Percentiles rank a stretch among this genome's conserved stretches.
phyloP scores from a whole-genome alignment of 805 yeast species.

The Yamadazyma tumulicola region DNA sequence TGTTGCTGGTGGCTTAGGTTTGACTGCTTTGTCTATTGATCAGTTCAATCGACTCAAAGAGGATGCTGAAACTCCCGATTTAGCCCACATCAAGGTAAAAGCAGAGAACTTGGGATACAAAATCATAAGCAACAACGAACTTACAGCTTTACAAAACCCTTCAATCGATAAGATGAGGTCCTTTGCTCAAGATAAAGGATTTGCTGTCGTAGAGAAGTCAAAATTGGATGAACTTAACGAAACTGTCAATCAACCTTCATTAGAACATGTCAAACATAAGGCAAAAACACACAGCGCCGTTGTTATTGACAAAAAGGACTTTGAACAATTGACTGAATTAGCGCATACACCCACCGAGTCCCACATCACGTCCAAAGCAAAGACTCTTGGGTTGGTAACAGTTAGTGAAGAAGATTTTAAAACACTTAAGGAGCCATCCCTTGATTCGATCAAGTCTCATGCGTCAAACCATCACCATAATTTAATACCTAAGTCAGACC shows the following conservation, averaged over 20 bases:
- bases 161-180: conserved; percentile 6
- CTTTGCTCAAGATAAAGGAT: conserved; percentile 1
- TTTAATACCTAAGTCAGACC: conserved; percentile 10
- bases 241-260: conserved; percentile 3
- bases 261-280: conserved; percentile 17
- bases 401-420: conserved; percentile 12
- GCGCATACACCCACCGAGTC: conserved; percentile 11
- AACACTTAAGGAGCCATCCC: conserved; percentile 9
- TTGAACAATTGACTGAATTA: not conserved
- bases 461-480: conserved; percentile 5
- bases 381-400: conserved; percentile 13
- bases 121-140: conserved; percentile 10
- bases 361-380: conserved; percentile 16
- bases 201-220: not conserved
- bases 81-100: conserved; percentile 16
- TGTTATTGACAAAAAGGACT: conserved; percentile 1
- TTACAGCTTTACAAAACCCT: conserved; percentile 11
- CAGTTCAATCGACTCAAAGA: conserved; percentile 6
- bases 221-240: conserved; percentile 3
- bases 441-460: conserved; percentile 1
- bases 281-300: conserved; percentile 5
- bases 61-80: conserved; percentile 2
- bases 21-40: conserved; percentile 6
- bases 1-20: conserved; percentile 11
- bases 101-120: conserved; percentile 14